These are phyloP conservation scores for Globisporangium polare DNA, from an alignment of 352 stramenopile species.

Conservation along the genomic window DNA sequence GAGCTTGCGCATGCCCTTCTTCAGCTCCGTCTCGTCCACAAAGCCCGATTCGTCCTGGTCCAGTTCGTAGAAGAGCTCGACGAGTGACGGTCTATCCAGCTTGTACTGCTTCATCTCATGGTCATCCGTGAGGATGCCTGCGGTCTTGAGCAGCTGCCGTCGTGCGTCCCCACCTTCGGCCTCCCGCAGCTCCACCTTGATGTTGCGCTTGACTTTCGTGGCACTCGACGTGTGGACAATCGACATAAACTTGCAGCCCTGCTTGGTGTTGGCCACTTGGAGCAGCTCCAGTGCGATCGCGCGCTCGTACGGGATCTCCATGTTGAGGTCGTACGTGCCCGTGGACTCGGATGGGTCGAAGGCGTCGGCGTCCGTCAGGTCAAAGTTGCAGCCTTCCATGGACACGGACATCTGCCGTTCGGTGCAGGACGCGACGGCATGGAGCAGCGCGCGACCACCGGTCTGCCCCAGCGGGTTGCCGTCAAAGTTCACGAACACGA, in stretches of 20 bases:
- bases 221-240: slow-evolving; percentile 41
- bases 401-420: slow-evolving; percentile 51
- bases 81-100: slow-evolving; percentile 47
- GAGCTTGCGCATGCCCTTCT: slow-evolving; percentile 43
- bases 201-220: slow-evolving; percentile 44
- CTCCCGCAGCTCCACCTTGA: slow-evolving; percentile 65
- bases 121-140: slow-evolving; percentile 54
- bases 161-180: slow-evolving; percentile 33
- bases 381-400: slow-evolving; percentile 77
- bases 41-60: slow-evolving; percentile 65
- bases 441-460: slow-evolving; percentile 52
- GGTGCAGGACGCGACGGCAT: slow-evolving; percentile 53
- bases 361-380: slow-evolving; percentile 50
- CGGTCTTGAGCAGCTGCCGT: slow-evolving; percentile 58
- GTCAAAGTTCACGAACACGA: slow-evolving; percentile 46
- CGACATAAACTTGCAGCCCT: slow-evolving; percentile 81
- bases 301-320: slow-evolving; percentile 72
- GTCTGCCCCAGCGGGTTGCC: slow-evolving; percentile 66
- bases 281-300: slow-evolving; percentile 69
- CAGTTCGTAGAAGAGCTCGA: slow-evolving; percentile 55
- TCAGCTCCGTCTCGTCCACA: slow-evolving; percentile 59
- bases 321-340: slow-evolving; percentile 71
- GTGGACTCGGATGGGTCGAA: slow-evolving; percentile 73
- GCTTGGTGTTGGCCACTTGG: slow-evolving; percentile 65
- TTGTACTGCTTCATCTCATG: slow-evolving; percentile 27